phyloP scores from a whole-genome alignment of 805 yeast genomes.

The Pichia nakasei region DNA sequence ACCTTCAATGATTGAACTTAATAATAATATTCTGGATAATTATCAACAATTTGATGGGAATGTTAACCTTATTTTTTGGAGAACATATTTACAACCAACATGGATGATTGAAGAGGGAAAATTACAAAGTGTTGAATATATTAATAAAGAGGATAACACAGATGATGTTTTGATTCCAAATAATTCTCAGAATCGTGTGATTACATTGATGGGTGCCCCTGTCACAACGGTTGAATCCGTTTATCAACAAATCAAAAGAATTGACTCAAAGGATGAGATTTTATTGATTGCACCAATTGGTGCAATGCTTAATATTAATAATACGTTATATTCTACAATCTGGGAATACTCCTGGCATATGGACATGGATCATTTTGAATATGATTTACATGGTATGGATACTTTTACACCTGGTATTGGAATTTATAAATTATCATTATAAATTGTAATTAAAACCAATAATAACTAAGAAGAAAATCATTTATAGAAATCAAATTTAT shows the following conservation, averaged over 20 bases:
- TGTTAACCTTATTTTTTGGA: constrained; percentile 68
- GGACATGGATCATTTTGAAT: constrained; percentile 70
- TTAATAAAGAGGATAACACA: background rate
- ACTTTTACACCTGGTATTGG: constrained; percentile 58
- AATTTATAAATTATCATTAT: constrained; percentile 30
- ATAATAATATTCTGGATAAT: constrained; percentile 7
- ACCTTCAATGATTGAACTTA: constrained; percentile 44
- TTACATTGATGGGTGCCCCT: constrained; percentile 2
- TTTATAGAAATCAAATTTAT: constrained; percentile 95
- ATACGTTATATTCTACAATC: constrained; percentile 1
- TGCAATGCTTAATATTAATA: constrained; percentile 14
- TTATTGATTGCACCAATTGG: constrained; percentile 24
- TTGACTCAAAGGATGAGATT: background rate
- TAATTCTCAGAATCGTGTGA: background rate
- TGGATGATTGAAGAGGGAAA: constrained; percentile 42
- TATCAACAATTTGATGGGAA: background rate
- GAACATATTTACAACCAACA: constrained; percentile 87
- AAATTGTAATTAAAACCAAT: background rate
- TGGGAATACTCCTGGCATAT: constrained; percentile 42
- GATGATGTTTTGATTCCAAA: background rate
- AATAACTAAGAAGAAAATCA: constrained; percentile 25
- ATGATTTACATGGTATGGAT: constrained; percentile 27
- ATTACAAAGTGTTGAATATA: background rate
- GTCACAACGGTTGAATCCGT: background rate
- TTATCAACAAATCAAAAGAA: background rate